Conservation (phyloP, 2,329 filamentous ascomycete genomes). For the Septoria petroselini region DNA sequence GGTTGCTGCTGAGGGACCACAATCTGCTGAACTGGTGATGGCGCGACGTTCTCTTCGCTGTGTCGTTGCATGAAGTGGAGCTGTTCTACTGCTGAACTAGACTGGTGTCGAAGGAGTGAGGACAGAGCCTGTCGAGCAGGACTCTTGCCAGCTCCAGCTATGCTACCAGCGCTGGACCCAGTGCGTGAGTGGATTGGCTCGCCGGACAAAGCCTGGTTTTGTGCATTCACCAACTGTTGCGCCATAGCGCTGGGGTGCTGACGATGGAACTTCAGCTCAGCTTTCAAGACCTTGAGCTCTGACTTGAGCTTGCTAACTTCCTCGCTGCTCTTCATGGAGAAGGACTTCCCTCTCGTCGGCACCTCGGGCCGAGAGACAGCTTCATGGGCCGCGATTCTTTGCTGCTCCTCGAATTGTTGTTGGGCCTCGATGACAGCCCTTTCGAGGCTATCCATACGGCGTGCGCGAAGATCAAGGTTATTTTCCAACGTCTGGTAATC, state of each 20-base stretch:
- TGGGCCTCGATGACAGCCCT: slow-evolving; percentile 66
- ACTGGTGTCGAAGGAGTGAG: slow-evolving; percentile 56
- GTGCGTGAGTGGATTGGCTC: slow-evolving; percentile 26
- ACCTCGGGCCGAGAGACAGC: slow-evolving; percentile 34
- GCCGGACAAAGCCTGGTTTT: slow-evolving; percentile 23
- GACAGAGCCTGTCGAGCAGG: slow-evolving; percentile 47
- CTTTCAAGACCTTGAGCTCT: slow-evolving; percentile 59
- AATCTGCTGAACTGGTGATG: slow-evolving; percentile 46
- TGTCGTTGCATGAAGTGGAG: slow-evolving; percentile 20
- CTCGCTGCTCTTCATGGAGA: slow-evolving; percentile 42
- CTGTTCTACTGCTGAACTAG: slow-evolving; percentile 51
- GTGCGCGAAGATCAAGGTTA: slow-evolving; percentile 72
- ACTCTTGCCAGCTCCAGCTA: slow-evolving; percentile 17
- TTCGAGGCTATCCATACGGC: slow-evolving; percentile 85
- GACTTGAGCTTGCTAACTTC: slow-evolving; percentile 59
- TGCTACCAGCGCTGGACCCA: slow-evolving; percentile 23
- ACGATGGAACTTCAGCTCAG: slow-evolving; percentile 64
- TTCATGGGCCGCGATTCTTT: slow-evolving; percentile 22
- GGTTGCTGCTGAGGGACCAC: slow-evolving; percentile 33
- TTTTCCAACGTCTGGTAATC: slow-evolving; percentile 86
- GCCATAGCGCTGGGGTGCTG: slow-evolving; percentile 39
- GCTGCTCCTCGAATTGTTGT: slow-evolving; percentile 22
- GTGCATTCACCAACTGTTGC: slow-evolving; percentile 36
- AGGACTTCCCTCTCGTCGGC: slow-evolving; percentile 38
- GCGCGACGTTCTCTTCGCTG: slow-evolving; percentile 14